Base-by-base conservation (phyloP, 495 filamentous ascomycete species). In the Neurospora sp. region DNA sequence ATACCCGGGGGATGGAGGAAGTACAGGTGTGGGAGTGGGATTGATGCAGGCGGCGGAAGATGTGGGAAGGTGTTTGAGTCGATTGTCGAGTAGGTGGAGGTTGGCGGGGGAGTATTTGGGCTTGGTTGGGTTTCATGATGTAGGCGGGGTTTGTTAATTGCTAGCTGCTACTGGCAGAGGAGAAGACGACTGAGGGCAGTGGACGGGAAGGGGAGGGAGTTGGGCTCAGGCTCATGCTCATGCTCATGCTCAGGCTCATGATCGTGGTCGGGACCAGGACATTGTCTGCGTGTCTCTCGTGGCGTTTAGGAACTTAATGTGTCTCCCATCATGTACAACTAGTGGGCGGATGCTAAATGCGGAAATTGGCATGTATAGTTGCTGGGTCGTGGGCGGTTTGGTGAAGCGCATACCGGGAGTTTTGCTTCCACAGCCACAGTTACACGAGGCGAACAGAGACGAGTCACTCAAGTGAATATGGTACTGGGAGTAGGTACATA, bases 61-160 rank as follows among this genome's bases (percentile, higher is more conserved):
- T 39, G 59, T 77, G 35, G 69, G 46, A 48, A 27, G 38, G 20
- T 70, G 74, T n/a, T 39, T 77, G 11, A 22, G 35, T 38, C 37
- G 71, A 40, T 16, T 77, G 39, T 46, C 42, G 14, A 46, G 72
- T 40, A 72, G 75, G 18, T 79, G 78, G 78, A 69, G 61, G 61
- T 27, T 79, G n/a, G 76, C 74, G n/a, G 39, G 40, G 1, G 75
- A 76, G 53, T 78, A 78, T 71, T 18, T 75, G 41, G 72, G 70
- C 8, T 31, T 79, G 42, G 40, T 75, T 31, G 8, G 53, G 40
- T 44, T 75, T 53, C 73, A 78, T 37, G 78, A 79, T 41, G 71
- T 78, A 1, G 75, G 66, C 5, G 35, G 35, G 35, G 35, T 37
- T 37, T 37, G 35, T 37, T 37, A 37, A 37, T 37, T 7, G 35